Percentiles rank a stretch among this genome's conserved stretches.
phyloP scores from a whole-genome alignment of 352 stramenopile genomes.

The Phytopythium litorale region DNA sequence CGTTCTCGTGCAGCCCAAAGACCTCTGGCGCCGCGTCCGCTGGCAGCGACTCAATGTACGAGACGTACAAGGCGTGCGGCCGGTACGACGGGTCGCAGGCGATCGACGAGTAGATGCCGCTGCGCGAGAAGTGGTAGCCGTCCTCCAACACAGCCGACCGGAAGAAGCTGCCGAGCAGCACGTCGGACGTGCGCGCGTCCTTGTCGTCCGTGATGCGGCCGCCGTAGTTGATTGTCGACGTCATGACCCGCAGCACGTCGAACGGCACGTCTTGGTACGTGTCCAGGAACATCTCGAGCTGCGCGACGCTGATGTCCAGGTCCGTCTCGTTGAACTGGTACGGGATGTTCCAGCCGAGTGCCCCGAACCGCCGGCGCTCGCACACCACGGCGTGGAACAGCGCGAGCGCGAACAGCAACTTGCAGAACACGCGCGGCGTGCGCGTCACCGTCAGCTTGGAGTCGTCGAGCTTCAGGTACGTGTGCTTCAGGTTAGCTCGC shows the following conservation, averaged over 20 bases:
- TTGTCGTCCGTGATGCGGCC: slow-evolving; percentile 94
- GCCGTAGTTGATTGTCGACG: slow-evolving; percentile 94
- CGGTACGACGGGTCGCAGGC: slow-evolving; percentile 56
- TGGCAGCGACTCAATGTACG: slow-evolving; percentile 92
- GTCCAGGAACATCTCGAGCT: slow-evolving; percentile 87
- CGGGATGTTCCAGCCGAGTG: slow-evolving; percentile 95
- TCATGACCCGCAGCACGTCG: slow-evolving; percentile 91
- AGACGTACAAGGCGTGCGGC: slow-evolving; percentile 81
- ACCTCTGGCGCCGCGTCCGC: slow-evolving; percentile 90
- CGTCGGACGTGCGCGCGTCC: slow-evolving; percentile 89
- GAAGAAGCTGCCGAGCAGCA: slow-evolving; percentile 90
- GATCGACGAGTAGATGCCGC: slow-evolving; percentile 87
- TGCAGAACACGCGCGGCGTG: slow-evolving; percentile 90
- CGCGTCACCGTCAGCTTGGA: slow-evolving; percentile 75
- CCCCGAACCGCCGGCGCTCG: slow-evolving; percentile 94
- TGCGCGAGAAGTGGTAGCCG: slow-evolving; percentile 71
- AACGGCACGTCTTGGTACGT: slow-evolving; percentile 85
- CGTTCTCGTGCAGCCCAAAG: slow-evolving; percentile 95
- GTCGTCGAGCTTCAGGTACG: slow-evolving; percentile 94
- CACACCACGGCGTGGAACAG: slow-evolving; percentile 92
- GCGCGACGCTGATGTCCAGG: slow-evolving; percentile 85
- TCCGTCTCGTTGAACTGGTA: slow-evolving; percentile 98
- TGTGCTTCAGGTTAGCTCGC: slow-evolving; percentile 91
- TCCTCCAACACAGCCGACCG: slow-evolving; percentile 73
- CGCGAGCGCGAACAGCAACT: slow-evolving; percentile 92